Evolutionary conservation across 2,329 filamentous ascomycete genomes (phyloP).

Genomic region (Scopulariopsis brevicaulis): DNA sequence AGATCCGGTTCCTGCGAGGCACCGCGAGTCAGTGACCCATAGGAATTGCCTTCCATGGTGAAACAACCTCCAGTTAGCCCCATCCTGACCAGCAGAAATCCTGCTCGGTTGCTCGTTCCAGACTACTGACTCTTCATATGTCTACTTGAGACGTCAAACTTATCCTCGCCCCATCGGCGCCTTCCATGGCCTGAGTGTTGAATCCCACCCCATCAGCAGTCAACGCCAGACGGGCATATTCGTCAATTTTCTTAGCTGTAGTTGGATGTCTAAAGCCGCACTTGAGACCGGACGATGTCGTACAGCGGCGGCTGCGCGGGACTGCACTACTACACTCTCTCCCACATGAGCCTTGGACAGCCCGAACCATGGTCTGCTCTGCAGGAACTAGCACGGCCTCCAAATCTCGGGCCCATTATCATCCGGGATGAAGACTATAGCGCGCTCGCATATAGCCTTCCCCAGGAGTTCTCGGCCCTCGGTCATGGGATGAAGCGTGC

Average conservation of each 20-base stretch:
- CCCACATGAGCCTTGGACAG: background rate
- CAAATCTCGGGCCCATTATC: background rate
- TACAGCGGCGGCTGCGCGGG: background rate
- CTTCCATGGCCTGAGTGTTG: background rate
- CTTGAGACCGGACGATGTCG: background rate
- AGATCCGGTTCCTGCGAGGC: background rate
- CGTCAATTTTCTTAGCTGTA: too few relatives aligned
- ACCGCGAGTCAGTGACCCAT: background rate
- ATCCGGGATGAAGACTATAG: background rate
- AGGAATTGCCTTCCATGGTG: background rate
- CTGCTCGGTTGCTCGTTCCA: background rate
- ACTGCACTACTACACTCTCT: background rate
- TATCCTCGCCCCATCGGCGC: background rate
- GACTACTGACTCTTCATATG: background rate
- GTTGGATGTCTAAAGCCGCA: background rate
- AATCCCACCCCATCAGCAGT: too few relatives aligned
- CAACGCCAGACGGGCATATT: too few relatives aligned
- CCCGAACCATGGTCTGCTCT: background rate
- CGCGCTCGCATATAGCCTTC: background rate
- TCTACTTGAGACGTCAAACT: background rate
- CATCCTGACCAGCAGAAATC: background rate
- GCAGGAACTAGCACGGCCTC: background rate
- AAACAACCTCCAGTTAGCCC: background rate
- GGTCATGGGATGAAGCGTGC: background rate
- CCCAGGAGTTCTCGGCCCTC: background rate